Base-by-base conservation (phyloP, 768 basidiomycete species). In the Pleurotus platypus region DNA sequence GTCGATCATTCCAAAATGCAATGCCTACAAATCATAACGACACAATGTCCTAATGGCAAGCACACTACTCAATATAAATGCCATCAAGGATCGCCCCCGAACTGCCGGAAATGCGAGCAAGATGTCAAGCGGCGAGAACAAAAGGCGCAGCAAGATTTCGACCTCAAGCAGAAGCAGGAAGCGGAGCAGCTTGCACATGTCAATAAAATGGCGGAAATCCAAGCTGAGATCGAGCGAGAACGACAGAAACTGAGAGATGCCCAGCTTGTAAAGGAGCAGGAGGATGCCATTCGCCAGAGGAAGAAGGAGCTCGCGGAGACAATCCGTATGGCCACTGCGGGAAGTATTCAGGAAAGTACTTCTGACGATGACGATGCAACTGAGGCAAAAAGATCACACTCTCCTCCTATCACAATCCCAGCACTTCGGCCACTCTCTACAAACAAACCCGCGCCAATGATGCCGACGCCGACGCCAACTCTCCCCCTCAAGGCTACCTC, bases 1-100 rank as follows among this genome's bases (percentile, higher is more conserved):
- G 64, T 60, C 47, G 80, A 81, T 59, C 78, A 87, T 66, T 78
- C 82, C 15, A 77, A 82, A 65, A 77, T 82, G 71, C 58, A 53
- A 1, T 89, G 87, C 67, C 59, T 67, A 22, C 63, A 69, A 6
- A 57, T 72, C 20, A 62, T 82, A 42, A 55, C 60, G 0, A 60
- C 49, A 1, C 71, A 67, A 30, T 89, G 87, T 63, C 57, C 70
- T 0, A 70, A 72, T 1, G 73, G 73, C 0, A 35, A 35, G 30
- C 87, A 89, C 58, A 58, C 58, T 4, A 64, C 69, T 40, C 61
- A 61, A 0, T 80, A 75, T 69, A 71, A 71, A 59, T 89, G 86
- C 56, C 65, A 70, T 43, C 59, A 79, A 49, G 65, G 60, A 0
- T 62, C 60, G 1, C 76, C 77, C 1, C 54, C 66, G 0, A 62